Percentiles rank a stretch among this genome's conserved stretches.
phyloP scores from a whole-genome alignment of 2,329 filamentous ascomycete genomes.

The Arthroderma uncinatum region DNA sequence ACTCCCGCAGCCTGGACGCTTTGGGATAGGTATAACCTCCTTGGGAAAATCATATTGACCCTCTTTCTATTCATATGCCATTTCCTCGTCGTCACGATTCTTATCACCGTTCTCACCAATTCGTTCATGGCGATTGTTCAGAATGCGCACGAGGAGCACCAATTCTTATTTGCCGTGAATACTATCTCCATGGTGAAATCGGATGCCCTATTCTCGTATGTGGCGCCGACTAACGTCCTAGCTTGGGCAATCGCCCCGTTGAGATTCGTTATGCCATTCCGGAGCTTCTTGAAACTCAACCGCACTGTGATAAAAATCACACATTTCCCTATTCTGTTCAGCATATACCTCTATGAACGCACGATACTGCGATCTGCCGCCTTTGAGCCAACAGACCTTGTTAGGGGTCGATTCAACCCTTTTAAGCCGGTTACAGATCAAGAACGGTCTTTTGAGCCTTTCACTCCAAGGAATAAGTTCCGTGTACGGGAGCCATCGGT shows the following conservation, averaged over 20 bases:
- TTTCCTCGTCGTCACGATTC: constrained; percentile 84
- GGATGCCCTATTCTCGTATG: constrained; percentile 88
- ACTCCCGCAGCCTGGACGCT: constrained; percentile 88
- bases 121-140: constrained; percentile 92
- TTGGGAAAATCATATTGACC: constrained; percentile 65
- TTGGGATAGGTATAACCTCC: constrained; percentile 68
- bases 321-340: constrained; percentile 76
- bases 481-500: constrained; percentile 76
- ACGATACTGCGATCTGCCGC: constrained; percentile 62
- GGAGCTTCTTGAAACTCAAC: constrained; percentile 73
- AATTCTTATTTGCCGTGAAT: constrained; percentile 89
- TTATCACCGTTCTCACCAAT: constrained; percentile 92
- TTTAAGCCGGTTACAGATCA: constrained; percentile 50
- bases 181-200: constrained; percentile 98
- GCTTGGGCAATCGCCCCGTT: constrained; percentile 81
- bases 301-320: constrained; percentile 84
- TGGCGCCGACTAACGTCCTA: constrained; percentile 81
- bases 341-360: constrained; percentile 79
- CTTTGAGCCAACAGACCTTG: constrained; percentile 72
- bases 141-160: constrained; percentile 85
- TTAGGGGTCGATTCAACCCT: constrained; percentile 55
- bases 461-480: constrained; percentile 53
- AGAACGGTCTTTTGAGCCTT: constrained; percentile 49
- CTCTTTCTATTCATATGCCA: constrained; percentile 90
- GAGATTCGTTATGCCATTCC: constrained; percentile 67